These are phyloP conservation scores for Madurella mycetomatis DNA, from an alignment of 2,329 filamentous ascomycete genomes.

Conservation along the genomic window DNA sequence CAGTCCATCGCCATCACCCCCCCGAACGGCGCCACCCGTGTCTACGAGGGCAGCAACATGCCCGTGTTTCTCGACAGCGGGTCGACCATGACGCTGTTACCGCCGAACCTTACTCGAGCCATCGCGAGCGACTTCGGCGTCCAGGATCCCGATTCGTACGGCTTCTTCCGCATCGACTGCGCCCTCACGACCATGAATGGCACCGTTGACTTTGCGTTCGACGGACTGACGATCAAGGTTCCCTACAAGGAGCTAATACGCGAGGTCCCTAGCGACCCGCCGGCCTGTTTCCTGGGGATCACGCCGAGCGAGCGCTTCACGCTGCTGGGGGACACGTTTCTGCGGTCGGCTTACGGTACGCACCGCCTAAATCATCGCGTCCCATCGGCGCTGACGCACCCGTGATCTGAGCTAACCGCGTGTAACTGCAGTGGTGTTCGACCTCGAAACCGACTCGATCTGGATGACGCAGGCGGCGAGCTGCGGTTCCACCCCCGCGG, in stretches of 20 bases:
- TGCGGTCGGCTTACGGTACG: constrained; percentile 51
- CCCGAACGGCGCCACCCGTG: constrained; percentile 31
- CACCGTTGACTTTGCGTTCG: constrained; percentile 47
- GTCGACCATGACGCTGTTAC: constrained; percentile 64
- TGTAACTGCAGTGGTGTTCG: constrained; percentile 40
- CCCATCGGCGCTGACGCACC: neutral
- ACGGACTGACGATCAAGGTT: constrained; percentile 44
- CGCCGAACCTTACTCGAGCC: constrained; percentile 47
- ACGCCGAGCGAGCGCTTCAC: constrained; percentile 43
- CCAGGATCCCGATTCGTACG: constrained; percentile 33
- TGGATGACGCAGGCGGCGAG: constrained; percentile 49
- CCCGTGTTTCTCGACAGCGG: constrained; percentile 68
- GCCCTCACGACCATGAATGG: constrained; percentile 37
- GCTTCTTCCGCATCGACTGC: constrained; percentile 47
- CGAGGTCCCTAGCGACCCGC: constrained; percentile 29
- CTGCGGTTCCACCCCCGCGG: constrained; percentile 45
- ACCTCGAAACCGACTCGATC: constrained; percentile 44
- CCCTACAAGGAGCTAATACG: constrained; percentile 48
- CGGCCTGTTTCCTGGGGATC: constrained; percentile 47
- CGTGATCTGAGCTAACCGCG: neutral
- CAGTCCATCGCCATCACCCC: constrained; percentile 40
- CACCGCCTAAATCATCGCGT: neutral
- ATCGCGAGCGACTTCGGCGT: constrained; percentile 49
- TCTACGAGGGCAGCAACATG: constrained; percentile 37
- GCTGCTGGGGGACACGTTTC: constrained; percentile 56